Evolutionary conservation across 2,329 filamentous ascomycete species (phyloP), one percentile per base, ranked within the genome.

Genomic region (Ascochyta pisi): DNA sequence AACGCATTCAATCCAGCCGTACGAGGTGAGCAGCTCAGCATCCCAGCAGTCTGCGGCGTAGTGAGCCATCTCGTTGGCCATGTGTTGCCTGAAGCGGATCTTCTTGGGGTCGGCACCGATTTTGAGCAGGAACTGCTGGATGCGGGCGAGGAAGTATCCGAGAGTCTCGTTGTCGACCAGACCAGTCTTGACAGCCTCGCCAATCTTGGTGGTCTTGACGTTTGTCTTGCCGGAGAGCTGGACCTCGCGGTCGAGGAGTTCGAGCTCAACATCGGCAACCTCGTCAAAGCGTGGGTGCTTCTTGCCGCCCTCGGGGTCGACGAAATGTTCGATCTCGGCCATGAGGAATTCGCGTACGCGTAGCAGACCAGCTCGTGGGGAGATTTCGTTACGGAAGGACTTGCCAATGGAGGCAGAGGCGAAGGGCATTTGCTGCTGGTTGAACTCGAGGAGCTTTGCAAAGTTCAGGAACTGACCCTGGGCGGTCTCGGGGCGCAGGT

Each of bases 381-480:
- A 97, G 67, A 99, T 97, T 75, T 99, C 95, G 76, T 99, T 99
- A 70, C 95, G 88, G 85, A 96, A 98, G 1, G 94, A 97, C 79
- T 96, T 96, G 78, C 95, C 95, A 74, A 99, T 96, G 35, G 91
- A 96, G 42, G 95, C 95, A 45, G 94, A 98, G 13, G 95, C 95
- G 73, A 99, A 98, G 24, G 95, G 95, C 90, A 99, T 96, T 68
- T 88, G 84, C 70, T 92, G 87, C 78, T 96, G 91, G 82, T 97
- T 98, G 83, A 93, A 98, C 65, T 97, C 94, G 56, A 98, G 88
- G 42, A 99, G 87, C 82, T 97, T 97, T 68, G 89, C 87, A 77
- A 99, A 99, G 79, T 96, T 97, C 64, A 98, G 82, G 80, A 99
- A 99, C 79, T 99, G 95, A 63, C 95, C 95, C 83, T 99, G 95